phyloP scores from a whole-genome alignment of 2,329 filamentous ascomycete genomes.

The Chaetomiaceae sp. region DNA sequence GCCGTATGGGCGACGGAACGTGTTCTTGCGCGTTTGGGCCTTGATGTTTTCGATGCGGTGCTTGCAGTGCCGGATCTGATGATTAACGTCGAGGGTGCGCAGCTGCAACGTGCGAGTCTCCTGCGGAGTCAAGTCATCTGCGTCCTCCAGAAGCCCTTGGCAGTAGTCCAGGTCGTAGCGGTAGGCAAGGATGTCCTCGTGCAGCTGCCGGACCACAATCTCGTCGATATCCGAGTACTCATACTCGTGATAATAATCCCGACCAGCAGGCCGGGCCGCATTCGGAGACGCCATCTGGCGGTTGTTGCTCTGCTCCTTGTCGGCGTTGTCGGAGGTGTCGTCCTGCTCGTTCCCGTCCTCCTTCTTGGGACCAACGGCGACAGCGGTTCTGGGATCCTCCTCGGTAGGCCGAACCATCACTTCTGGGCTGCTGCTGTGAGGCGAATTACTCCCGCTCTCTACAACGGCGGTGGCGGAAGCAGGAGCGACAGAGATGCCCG shows the following conservation, averaged over 20 bases:
- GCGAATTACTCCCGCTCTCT: neutral
- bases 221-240: conserved; percentile 26
- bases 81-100: conserved; percentile 39
- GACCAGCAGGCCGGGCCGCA: neutral
- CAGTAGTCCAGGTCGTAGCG: conserved; percentile 41
- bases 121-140: conserved; percentile 36
- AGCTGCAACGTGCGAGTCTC: conserved; percentile 40
- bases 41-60: conserved; percentile 38
- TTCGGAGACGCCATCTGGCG: neutral
- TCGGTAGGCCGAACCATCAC: neutral
- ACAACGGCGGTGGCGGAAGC: neutral
- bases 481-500: neutral
- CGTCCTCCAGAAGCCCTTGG: conserved; percentile 30
- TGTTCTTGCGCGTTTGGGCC: conserved; percentile 29
- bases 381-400: neutral
- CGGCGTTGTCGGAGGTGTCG: neutral
- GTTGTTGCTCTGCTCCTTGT: neutral
- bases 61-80: conserved; percentile 40
- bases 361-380: neutral
- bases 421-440: conserved; percentile 1
- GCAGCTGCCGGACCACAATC: conserved; percentile 34
- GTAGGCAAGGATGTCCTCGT: conserved; percentile 41
- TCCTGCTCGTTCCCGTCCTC: neutral
- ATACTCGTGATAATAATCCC: conserved; percentile 10
- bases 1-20: conserved; percentile 1